These are phyloP conservation scores for Emydomyces testavorans DNA, from an alignment of 2,329 filamentous ascomycete species.

Conservation along the genomic window DNA sequence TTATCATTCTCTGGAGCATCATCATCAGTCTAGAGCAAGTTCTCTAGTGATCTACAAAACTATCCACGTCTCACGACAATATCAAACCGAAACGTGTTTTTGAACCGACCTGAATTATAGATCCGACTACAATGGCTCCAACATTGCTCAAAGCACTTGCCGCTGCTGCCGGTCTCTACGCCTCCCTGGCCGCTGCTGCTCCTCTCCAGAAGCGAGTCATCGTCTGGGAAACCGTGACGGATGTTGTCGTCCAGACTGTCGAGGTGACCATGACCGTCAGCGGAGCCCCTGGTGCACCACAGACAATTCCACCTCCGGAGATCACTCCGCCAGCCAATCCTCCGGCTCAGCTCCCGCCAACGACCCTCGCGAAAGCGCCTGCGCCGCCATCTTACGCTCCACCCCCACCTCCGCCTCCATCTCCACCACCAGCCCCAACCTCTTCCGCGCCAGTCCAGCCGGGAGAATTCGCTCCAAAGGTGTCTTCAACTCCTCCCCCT, in stretches of 20 bases:
- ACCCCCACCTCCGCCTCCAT: conserved; percentile 2
- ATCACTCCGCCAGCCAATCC: conserved; percentile 15
- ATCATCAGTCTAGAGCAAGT: conserved; percentile 6
- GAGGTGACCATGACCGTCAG: conserved; percentile 32
- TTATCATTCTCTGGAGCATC: conserved; percentile 1
- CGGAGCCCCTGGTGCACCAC: conserved; percentile 41
- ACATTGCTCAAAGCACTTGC: conserved; percentile 17
- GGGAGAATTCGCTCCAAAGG: conserved; percentile 1
- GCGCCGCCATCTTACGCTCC: neutral
- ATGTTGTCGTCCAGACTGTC: conserved; percentile 24
- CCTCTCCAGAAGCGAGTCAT: conserved; percentile 14
- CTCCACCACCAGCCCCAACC: conserved; percentile 1
- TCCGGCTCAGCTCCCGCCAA: conserved; percentile 34
- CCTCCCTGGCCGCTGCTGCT: conserved; percentile 14
- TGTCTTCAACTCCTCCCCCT: conserved; percentile 4
- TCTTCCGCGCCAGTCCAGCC: neutral
- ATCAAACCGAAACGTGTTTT: neutral
- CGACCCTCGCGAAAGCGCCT: conserved; percentile 38
- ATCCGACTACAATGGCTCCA: conserved; percentile 15
- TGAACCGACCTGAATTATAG: neutral
- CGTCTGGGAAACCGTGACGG: conserved; percentile 17
- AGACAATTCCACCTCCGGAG: conserved; percentile 31
- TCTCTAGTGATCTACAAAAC: conserved; percentile 2
- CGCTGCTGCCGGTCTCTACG: conserved; percentile 16
- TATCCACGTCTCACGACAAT: neutral